These are phyloP conservation scores for Gleditsia sinensis DNA, from an alignment of 306 rosid species.

Conservation along the genomic window DNA sequence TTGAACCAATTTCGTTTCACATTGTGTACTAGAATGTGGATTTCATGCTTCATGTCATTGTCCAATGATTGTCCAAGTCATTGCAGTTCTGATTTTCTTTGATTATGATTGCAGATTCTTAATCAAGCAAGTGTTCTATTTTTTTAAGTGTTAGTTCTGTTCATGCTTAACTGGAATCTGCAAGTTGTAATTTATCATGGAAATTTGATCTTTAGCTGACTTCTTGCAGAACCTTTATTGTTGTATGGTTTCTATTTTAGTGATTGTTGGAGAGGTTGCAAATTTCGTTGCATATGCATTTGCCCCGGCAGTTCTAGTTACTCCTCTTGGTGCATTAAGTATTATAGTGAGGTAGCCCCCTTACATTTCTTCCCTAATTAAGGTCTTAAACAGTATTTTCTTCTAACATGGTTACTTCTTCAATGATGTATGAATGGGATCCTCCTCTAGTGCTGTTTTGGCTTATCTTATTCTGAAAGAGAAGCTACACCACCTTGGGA, in stretches of 20 bases:
- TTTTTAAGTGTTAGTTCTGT: background rate
- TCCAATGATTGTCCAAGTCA: background rate
- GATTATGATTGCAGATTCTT: background rate
- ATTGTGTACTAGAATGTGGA: constrained; percentile 15
- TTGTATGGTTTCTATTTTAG: constrained; percentile 57
- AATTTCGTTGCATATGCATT: constrained; percentile 87
- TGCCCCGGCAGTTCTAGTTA: constrained; percentile 90
- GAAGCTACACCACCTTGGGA: constrained; percentile 69
- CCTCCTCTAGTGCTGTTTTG: constrained; percentile 67
- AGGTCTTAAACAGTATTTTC: background rate
- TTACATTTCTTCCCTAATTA: constrained; percentile 23
- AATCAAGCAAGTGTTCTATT: background rate
- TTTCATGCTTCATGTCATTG: constrained; percentile 26
- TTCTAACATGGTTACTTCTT: constrained; percentile 25
- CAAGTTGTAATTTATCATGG: constrained; percentile 9
- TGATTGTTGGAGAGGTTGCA: constrained; percentile 88
- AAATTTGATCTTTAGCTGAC: constrained; percentile 40
- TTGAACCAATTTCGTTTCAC: constrained; percentile 17
- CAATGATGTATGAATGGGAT: constrained; percentile 24
- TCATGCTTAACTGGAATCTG: constrained; percentile 13
- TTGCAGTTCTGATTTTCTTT: background rate
- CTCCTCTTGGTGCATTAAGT: constrained; percentile 95
- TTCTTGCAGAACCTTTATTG: constrained; percentile 46
- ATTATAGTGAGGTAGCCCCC: constrained; percentile 74
- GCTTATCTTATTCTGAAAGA: constrained; percentile 85